Percentiles rank a stretch among this genome's conserved stretches.
Evolutionary conservation across 352 stramenopile species (phyloP).

Genomic region (Aphanomyces astaci): DNA sequence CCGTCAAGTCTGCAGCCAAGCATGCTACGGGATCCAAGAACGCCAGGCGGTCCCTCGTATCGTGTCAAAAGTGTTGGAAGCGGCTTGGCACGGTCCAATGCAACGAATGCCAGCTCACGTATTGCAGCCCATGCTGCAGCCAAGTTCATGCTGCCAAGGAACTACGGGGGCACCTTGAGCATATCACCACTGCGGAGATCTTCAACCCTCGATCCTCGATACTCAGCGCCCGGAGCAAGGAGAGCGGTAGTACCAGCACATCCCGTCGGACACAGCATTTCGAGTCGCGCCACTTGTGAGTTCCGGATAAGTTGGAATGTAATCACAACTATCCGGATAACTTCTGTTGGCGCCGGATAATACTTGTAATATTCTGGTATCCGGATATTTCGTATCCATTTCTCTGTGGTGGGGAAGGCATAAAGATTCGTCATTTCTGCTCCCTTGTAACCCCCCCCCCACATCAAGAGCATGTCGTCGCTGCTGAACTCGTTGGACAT

Average conservation of each 20-base stretch:
- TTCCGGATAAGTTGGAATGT: neutral
- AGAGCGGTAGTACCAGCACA: neutral
- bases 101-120: neutral
- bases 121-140: neutral
- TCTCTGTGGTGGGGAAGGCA: slow-evolving; percentile 13
- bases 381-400: neutral
- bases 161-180: neutral
- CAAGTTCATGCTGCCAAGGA: neutral
- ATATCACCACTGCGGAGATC: neutral
- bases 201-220: neutral
- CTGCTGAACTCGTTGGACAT: slow-evolving; percentile 78
- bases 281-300: neutral
- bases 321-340: no score
- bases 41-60: neutral
- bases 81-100: neutral
- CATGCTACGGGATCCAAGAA: neutral
- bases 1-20: neutral
- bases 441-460: neutral
- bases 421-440: slow-evolving; percentile 19
- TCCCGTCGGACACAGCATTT: neutral
- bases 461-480: slow-evolving; percentile 40
- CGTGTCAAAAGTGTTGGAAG: neutral
- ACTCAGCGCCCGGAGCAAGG: neutral
- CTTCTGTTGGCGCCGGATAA: no score
- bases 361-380: neutral